These are phyloP conservation scores for Musa troglodytarum DNA, from an alignment of 176 grass and related monocot genomes.

Conservation along the genomic window DNA sequence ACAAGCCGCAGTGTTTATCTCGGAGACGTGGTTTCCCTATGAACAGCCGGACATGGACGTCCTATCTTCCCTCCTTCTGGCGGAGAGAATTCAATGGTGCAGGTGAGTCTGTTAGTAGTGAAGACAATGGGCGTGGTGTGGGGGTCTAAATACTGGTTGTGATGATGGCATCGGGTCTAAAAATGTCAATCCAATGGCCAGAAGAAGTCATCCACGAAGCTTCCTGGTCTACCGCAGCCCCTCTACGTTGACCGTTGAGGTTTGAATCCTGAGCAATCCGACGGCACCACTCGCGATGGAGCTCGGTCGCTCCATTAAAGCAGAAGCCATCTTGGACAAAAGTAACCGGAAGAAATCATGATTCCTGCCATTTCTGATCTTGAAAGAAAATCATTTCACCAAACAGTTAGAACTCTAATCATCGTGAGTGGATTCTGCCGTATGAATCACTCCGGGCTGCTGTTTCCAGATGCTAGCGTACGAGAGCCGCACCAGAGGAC, in stretches of 20 bases:
- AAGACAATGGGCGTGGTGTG: too few relatives aligned
- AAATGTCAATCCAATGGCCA: too few relatives aligned
- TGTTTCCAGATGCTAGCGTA: too few relatives aligned
- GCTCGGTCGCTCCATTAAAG: too few relatives aligned
- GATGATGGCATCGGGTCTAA: not conserved
- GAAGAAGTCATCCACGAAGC: too few relatives aligned
- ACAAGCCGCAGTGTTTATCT: too few relatives aligned
- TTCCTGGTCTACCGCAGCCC: too few relatives aligned
- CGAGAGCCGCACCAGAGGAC: too few relatives aligned
- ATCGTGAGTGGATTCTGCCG: not conserved
- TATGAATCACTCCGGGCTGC: not conserved
- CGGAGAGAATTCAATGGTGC: not conserved
- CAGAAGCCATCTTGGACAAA: too few relatives aligned
- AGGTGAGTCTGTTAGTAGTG: too few relatives aligned
- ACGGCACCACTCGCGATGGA: not conserved
- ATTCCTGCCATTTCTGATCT: not conserved
- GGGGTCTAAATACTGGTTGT: not conserved
- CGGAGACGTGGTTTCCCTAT: not conserved
- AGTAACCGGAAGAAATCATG: too few relatives aligned
- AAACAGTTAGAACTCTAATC: not conserved
- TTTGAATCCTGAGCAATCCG: not conserved
- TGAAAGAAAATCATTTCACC: too few relatives aligned
- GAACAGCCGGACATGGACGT: not conserved
- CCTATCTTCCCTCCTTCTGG: not conserved
- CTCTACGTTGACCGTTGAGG: not conserved